Evolutionary conservation across 1,284 basidiomycete genomes (phyloP).

Genomic region (Pseudomicrostroma phylloplanum): DNA sequence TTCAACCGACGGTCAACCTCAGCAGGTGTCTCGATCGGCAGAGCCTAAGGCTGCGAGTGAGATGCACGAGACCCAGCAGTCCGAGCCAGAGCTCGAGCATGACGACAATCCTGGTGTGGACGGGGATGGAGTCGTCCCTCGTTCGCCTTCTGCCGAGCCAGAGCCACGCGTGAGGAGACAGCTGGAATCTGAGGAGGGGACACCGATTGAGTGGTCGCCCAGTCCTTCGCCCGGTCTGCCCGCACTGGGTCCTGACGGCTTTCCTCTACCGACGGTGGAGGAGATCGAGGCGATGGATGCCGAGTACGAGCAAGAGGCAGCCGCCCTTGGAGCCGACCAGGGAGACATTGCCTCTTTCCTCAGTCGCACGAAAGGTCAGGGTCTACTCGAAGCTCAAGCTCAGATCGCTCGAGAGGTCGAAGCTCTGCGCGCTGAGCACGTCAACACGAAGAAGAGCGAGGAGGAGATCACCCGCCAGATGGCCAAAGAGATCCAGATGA

Average conservation of each 20-base stretch:
- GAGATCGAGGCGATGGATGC: conserved; percentile 60
- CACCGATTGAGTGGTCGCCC: conserved; percentile 35
- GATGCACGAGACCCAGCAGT: background rate
- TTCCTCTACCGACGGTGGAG: conserved; percentile 74
- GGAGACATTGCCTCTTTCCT: conserved; percentile 72
- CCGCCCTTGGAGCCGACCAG: conserved; percentile 57
- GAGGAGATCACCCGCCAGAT: conserved; percentile 93
- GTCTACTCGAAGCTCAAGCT: conserved; percentile 59
- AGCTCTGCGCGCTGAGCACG: conserved; percentile 71
- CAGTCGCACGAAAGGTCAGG: conserved; percentile 66
- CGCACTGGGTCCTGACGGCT: conserved; percentile 44
- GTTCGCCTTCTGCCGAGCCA: background rate
- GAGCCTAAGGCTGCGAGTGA: background rate
- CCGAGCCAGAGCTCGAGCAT: background rate
- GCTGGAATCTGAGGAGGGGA: conserved; percentile 15
- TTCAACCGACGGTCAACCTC: background rate
- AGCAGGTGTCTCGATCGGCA: background rate
- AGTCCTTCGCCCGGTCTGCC: conserved; percentile 49
- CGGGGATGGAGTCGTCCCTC: background rate
- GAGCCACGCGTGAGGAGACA: background rate
- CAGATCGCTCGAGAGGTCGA: conserved; percentile 91
- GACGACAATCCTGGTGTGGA: background rate
- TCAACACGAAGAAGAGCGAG: conserved; percentile 81
- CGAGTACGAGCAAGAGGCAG: conserved; percentile 59
- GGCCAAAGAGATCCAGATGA: conserved; percentile 82